Evolutionary conservation across 2,329 filamentous ascomycete species (phyloP).

Genomic region (Penicillium sp.): DNA sequence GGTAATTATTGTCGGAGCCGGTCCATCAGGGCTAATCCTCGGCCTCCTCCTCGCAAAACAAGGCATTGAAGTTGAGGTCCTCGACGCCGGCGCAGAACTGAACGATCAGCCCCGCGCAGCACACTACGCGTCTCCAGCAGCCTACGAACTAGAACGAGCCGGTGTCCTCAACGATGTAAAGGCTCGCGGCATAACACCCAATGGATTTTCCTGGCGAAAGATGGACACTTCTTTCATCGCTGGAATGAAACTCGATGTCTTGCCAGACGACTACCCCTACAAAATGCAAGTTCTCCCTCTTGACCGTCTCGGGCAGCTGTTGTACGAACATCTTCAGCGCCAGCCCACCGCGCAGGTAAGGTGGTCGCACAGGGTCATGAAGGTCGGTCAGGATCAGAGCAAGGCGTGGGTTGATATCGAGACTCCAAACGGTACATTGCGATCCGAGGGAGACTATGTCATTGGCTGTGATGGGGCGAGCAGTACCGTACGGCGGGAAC

Average conservation of each 20-base stretch:
- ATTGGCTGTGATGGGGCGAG: slow-evolving; percentile 53
- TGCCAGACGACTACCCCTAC: slow-evolving; percentile 29
- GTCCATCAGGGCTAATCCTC: slow-evolving; percentile 31
- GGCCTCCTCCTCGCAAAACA: slow-evolving; percentile 30
- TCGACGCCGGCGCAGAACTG: slow-evolving; percentile 53
- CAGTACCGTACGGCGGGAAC: slow-evolving; percentile 42
- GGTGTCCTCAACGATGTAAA: slow-evolving; percentile 54
- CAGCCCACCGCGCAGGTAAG: slow-evolving; percentile 34
- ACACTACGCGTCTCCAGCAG: slow-evolving; percentile 57
- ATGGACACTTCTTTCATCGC: slow-evolving; percentile 36
- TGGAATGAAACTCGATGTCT: slow-evolving; percentile 23
- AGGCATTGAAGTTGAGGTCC: slow-evolving; percentile 31
- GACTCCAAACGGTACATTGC: slow-evolving; percentile 9
- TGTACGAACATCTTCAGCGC: slow-evolving; percentile 38
- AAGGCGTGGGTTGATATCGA: slow-evolving; percentile 42
- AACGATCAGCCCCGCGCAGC: slow-evolving; percentile 60
- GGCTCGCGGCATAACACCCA: slow-evolving; percentile 40
- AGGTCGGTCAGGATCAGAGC: slow-evolving; percentile 46
- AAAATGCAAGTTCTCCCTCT: slow-evolving; percentile 45
- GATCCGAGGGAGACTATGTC: slow-evolving; percentile 48
- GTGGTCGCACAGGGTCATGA: slow-evolving; percentile 49
- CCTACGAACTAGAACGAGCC: slow-evolving; percentile 56
- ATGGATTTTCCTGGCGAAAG: slow-evolving; percentile 45
- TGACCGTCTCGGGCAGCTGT: slow-evolving; percentile 41
- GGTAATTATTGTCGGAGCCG: slow-evolving; percentile 33